Evolutionary conservation across 2,329 filamentous ascomycete species (phyloP).

Genomic region (Aureobasidium sp.): DNA sequence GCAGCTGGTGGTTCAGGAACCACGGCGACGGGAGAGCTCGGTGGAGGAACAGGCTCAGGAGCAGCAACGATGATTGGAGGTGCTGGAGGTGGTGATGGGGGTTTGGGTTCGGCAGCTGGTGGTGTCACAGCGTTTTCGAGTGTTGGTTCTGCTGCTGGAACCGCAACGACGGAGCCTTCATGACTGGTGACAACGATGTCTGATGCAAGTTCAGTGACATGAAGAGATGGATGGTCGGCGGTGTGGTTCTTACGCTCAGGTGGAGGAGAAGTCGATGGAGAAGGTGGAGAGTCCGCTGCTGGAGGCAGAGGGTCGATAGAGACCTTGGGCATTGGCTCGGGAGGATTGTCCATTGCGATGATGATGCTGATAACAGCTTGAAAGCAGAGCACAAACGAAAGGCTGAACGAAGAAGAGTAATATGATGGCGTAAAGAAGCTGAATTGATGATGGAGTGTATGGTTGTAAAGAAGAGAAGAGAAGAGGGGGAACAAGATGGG

Average conservation of each 20-base stretch:
- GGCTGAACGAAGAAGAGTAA: background rate
- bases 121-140: slow-evolving; percentile 2
- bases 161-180: slow-evolving; percentile 1
- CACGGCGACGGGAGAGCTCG: too few relatives aligned
- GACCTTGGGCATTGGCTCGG: slow-evolving; percentile 11
- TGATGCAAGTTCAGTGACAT: background rate
- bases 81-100: slow-evolving; percentile 1
- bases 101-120: background rate
- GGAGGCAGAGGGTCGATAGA: slow-evolving; percentile 1
- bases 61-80: background rate
- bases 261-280: background rate
- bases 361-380: background rate
- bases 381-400: background rate
- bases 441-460: background rate
- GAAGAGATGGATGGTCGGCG: background rate
- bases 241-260: background rate
- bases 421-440: background rate
- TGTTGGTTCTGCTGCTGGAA: slow-evolving; percentile 5
- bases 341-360: slow-evolving; percentile 9
- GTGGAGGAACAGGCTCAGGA: too few relatives aligned
- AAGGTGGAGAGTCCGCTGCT: background rate
- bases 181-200: slow-evolving; percentile 6
- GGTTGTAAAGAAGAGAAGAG: background rate
- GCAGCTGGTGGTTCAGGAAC: background rate
- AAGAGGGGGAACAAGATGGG: background rate